Evolutionary conservation across 2,329 filamentous ascomycete genomes (phyloP), one percentile per base, ranked within the genome.

Genomic region (Zopfia rhizophila): DNA sequence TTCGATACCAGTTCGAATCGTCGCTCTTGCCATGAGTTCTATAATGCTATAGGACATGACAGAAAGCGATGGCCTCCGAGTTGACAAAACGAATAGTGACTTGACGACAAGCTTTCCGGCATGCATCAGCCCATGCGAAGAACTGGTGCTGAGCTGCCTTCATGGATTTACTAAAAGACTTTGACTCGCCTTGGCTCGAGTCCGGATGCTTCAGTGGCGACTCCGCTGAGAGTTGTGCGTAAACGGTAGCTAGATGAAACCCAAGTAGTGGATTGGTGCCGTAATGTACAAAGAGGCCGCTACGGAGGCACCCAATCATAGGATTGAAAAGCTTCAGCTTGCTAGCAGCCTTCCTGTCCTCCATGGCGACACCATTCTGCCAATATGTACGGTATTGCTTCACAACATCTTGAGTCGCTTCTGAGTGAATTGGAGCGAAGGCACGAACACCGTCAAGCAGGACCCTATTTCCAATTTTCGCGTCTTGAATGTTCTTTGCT

Each of bases 51-150:
- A 87, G 67, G 2, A 74, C 76, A 47, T 84, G 73, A 31, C 77
- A 80, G 35, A 85, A 76, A 1, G 75, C 66, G 16, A 85, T 65
- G 1, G 75, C 77, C 52, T 85, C 82, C 1, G 75, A 73, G 10
- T 72, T 58, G 3, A 72, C 68, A 35, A 81, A 78, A 1, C 81
- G 76, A 7, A 86, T 47, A 0, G 58, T 63, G 3, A 80, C 44
- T 7, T 60, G 57, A 10, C 58, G 52, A 3, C 40, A 14, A 10
- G 66, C 30, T 3, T 58, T 44, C 32, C 65, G 61, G 38, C 81
- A 79, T 0, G 78, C 72, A 3, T 54, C 40, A 0, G 63, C 60
- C 80, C 81, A 83, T 25, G 72, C 68, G 3, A 46, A 40, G 51
- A 84, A 83, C 35, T 83, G 75, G 2, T 58, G 51, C 44, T 66